phyloP scores from a whole-genome alignment of 2,329 filamentous ascomycete genomes.

The Fusarium praegraminearum region DNA sequence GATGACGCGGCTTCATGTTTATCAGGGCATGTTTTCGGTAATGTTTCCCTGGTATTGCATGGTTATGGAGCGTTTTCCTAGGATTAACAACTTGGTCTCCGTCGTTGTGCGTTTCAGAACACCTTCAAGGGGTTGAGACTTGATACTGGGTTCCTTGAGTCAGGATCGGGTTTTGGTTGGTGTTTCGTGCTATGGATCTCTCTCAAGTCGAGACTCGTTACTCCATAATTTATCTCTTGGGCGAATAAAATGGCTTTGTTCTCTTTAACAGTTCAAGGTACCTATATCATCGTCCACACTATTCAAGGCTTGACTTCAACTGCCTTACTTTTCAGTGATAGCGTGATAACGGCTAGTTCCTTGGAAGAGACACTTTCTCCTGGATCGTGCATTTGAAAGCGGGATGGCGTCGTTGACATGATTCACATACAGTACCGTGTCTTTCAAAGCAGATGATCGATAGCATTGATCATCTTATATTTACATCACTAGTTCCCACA shows the following conservation, averaged over 20 bases:
- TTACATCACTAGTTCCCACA: not conserved
- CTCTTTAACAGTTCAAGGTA: not conserved
- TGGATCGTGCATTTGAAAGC: slow-evolving; percentile 13
- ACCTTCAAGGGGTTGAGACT: slow-evolving; percentile 27
- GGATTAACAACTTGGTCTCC: slow-evolving; percentile 23
- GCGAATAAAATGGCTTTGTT: not conserved
- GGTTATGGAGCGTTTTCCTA: slow-evolving; percentile 13
- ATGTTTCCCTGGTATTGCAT: slow-evolving; percentile 40
- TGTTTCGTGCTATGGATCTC: slow-evolving; percentile 30
- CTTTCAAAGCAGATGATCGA: not conserved
- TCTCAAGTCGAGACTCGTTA: slow-evolving; percentile 17
- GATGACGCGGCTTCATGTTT: slow-evolving; percentile 45
- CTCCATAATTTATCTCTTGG: slow-evolving; percentile 15
- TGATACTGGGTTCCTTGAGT: slow-evolving; percentile 24
- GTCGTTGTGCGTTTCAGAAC: slow-evolving; percentile 42
- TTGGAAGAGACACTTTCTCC: slow-evolving; percentile 8
- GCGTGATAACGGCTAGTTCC: slow-evolving; percentile 21
- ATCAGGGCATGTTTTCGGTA: slow-evolving; percentile 23
- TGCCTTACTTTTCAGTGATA: slow-evolving; percentile 27
- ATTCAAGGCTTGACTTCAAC: not conserved
- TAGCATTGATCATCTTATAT: not conserved
- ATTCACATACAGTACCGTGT: not conserved
- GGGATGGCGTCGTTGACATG: slow-evolving; percentile 8
- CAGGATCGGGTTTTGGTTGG: slow-evolving; percentile 30
- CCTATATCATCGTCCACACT: slow-evolving; percentile 9